Base-by-base conservation (phyloP, 129 eudicot genomes). In the Daucus carota region DNA sequence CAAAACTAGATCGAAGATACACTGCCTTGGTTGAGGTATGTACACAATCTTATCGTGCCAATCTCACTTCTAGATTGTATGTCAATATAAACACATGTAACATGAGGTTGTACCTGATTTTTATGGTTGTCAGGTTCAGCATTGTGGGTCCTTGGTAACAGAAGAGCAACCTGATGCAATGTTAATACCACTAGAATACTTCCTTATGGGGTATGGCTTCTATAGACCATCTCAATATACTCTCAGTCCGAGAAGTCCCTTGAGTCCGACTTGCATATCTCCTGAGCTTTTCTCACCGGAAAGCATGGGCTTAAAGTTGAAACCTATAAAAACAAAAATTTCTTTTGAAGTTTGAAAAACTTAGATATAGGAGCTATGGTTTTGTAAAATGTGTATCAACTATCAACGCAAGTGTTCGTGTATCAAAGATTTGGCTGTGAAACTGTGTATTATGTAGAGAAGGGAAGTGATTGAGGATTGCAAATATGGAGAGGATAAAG, bases 251-350 rank as follows among this genome's bases (percentile, higher is more conserved):
- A 90, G 97, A 86, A 93, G 97, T 85, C 97, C 97, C 54, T 86
- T 93, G 86, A 90, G 93, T 72, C 98, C 97, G 22, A 88, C 89
- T 44, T 82, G 90, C 84, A 90, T 93, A 70, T 93, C 97, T n/a
- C 98, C 98, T 0, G 97, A 93, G 85, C 97, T 88, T 67, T 89
- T 90, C 80, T 88, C 97, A n/a, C 98, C 98, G 0, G 97, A 93
- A 83, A 90, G 98, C 87, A 93, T 93, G 98, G 98, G 98, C 6
- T 80, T 93, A 85, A 93, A 90, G 87, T 72, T 93, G 72, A 93
- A 93, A 81, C 98, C 98, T 48, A 93, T 93, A 14, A 93, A 90
- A 78, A 93, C 98, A 2, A 89, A 92, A 67, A 74, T 85, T 73
- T 80, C 85, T 26, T 33, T 77, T 26, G 78, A 79, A 46, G 77